Percentiles rank a stretch among this genome's conserved stretches.
Evolutionary conservation across 805 yeast genomes (phyloP).

Genomic region (Wickerhamiella domercqiae): DNA sequence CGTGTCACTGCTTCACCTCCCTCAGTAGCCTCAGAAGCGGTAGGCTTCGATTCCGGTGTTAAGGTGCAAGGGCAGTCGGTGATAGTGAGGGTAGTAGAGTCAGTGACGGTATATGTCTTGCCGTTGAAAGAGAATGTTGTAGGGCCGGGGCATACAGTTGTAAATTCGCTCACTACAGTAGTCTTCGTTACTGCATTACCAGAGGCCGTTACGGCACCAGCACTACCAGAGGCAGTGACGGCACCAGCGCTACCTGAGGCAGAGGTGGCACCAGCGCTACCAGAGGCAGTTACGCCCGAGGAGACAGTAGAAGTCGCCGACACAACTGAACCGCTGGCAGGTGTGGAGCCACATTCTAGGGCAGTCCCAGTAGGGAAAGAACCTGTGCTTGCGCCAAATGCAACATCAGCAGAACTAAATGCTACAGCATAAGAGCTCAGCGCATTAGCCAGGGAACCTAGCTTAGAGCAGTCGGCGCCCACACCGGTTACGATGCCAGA

Average conservation of each 20-base stretch:
- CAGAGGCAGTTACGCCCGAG: background rate
- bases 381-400: background rate
- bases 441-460: background rate
- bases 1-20: too few relatives aligned
- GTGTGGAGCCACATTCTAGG: background rate
- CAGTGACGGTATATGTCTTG: constrained; percentile 12
- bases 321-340: background rate
- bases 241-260: constrained; percentile 1
- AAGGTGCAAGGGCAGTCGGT: constrained; percentile 11
- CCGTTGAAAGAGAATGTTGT: constrained; percentile 9
- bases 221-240: background rate
- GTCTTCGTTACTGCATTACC: constrained; percentile 4
- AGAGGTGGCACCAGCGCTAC: background rate
- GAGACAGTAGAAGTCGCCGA: background rate
- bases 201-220: background rate
- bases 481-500: background rate
- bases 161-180: constrained; percentile 3
- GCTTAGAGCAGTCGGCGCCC: background rate
- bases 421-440: background rate
- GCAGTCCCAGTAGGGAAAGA: constrained; percentile 1
- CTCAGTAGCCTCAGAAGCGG: too few relatives aligned
- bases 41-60: too few relatives aligned
- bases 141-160: constrained; percentile 9
- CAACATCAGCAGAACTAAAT: background rate
- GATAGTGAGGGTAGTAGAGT: constrained; percentile 9